Percentiles rank a stretch among this genome's conserved stretches.
Conservation (phyloP, 352 stramenopile species). For the Thalassiosira exigua region DNA sequence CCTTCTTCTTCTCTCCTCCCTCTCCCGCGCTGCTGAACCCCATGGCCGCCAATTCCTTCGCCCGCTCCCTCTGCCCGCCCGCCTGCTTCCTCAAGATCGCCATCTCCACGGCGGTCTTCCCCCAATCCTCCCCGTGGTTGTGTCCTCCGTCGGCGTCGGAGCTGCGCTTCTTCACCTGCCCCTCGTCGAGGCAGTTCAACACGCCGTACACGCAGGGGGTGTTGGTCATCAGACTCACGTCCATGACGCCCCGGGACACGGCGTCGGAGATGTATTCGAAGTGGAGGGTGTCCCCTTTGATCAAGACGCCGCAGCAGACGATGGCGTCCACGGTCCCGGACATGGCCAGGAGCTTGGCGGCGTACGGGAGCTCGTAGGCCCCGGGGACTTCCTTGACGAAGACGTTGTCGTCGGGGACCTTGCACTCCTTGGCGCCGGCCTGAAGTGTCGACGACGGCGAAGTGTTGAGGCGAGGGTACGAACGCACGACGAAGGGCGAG, state of each 20-base stretch:
- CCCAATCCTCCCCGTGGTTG: constrained; percentile 96
- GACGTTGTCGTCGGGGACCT: constrained; percentile 85
- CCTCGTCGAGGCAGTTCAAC: constrained; percentile 95
- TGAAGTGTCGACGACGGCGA: constrained; percentile 2
- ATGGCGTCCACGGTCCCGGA: constrained; percentile 96
- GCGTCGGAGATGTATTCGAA: constrained; percentile 99
- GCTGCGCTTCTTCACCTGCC: constrained; percentile 93
- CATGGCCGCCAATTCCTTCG: constrained; percentile 56
- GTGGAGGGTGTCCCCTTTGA: constrained; percentile 98
- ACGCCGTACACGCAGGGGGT: constrained; percentile 86
- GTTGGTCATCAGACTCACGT: constrained; percentile 91
- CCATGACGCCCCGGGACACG: constrained; percentile 96
- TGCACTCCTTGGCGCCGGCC: constrained; percentile 66
- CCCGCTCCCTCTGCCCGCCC: constrained; percentile 20
- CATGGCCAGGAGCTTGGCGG: constrained; percentile 88
- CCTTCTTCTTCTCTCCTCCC: not conserved
- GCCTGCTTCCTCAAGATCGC: constrained; percentile 88
- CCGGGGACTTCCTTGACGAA: constrained; percentile 93
- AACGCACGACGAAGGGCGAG: too few species aligned
- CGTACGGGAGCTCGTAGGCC: constrained; percentile 96
- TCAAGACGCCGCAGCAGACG: constrained; percentile 90
- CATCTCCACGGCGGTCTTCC: constrained; percentile 97
- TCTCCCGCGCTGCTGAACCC: constrained; percentile 58
- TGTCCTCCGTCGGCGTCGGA: constrained; percentile 83
- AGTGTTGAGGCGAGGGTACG: too few species aligned